phyloP scores from a whole-genome alignment of 257 asterid genomes.

The Ballota nigra region DNA sequence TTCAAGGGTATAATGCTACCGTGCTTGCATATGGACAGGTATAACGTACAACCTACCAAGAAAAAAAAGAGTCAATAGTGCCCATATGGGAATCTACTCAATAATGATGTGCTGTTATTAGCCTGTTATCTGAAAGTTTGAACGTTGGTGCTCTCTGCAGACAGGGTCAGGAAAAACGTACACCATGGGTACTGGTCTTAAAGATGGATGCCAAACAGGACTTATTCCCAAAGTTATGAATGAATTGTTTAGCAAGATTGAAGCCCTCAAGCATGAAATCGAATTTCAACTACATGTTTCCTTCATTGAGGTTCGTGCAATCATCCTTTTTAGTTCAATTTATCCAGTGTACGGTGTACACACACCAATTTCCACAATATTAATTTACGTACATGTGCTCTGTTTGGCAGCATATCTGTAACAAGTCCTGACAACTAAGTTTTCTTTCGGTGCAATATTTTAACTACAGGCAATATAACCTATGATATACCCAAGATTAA shows the following conservation, averaged over 20 bases:
- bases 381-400: neutral
- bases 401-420: neutral
- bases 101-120: neutral
- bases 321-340: constrained; percentile 5
- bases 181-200: constrained; percentile 88
- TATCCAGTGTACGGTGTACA: neutral
- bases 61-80: neutral
- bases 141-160: constrained; percentile 55
- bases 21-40: constrained; percentile 99
- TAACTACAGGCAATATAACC: neutral
- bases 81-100: neutral
- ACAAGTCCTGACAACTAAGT: neutral
- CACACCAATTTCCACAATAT: neutral
- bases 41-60: neutral
- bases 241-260: constrained; percentile 80
- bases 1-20: constrained; percentile 97
- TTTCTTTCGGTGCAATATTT: neutral
- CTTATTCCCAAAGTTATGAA: constrained; percentile 81
- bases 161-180: constrained; percentile 96
- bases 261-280: constrained; percentile 64
- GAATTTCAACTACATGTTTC: constrained; percentile 89
- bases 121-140: neutral
- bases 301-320: constrained; percentile 63
- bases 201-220: constrained; percentile 73
- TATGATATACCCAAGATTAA: neutral